Conservation (phyloP, 768 basidiomycete genomes). For the Dentipellis fragilis region DNA sequence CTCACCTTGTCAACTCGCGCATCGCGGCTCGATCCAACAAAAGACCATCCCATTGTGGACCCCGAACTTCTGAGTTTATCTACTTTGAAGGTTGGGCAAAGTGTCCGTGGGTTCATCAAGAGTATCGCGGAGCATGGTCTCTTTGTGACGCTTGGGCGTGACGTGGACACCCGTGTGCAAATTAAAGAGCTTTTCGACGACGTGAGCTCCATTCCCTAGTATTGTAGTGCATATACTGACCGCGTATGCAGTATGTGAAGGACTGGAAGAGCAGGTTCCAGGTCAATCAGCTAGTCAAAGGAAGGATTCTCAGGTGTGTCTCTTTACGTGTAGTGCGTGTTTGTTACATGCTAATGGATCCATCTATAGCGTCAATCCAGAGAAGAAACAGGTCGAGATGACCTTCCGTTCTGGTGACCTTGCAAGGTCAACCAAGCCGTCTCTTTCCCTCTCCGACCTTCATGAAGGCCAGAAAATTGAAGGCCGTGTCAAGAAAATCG, state of each 20-base stretch:
- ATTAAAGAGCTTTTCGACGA: conserved; percentile 92
- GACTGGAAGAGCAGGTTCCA: conserved; percentile 86
- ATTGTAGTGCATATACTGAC: neutral
- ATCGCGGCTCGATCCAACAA: conserved; percentile 55
- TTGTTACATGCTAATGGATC: neutral
- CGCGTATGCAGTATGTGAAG: conserved; percentile 65
- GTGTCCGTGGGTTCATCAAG: conserved; percentile 85
- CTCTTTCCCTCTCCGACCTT: conserved; percentile 44
- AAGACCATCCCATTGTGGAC: conserved; percentile 44
- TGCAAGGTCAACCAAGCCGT: conserved; percentile 26
- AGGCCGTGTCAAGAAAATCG: conserved; percentile 71
- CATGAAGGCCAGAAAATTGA: conserved; percentile 72
- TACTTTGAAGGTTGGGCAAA: conserved; percentile 62
- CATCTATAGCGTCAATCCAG: conserved; percentile 50
- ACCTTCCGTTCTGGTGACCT: conserved; percentile 66
- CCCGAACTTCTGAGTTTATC: conserved; percentile 52
- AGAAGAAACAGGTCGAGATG: conserved; percentile 81
- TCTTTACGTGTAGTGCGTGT: neutral
- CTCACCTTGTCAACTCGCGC: conserved; percentile 73
- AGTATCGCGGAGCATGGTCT: conserved; percentile 79
- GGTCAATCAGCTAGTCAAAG: conserved; percentile 76
- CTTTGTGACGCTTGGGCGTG: conserved; percentile 77
- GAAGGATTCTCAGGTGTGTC: conserved; percentile 68
- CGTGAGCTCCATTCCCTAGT: conserved; percentile 22
- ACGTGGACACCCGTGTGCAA: conserved; percentile 85